phyloP scores from a whole-genome alignment of 2,329 filamentous ascomycete species.

The Cercospora citrullina region DNA sequence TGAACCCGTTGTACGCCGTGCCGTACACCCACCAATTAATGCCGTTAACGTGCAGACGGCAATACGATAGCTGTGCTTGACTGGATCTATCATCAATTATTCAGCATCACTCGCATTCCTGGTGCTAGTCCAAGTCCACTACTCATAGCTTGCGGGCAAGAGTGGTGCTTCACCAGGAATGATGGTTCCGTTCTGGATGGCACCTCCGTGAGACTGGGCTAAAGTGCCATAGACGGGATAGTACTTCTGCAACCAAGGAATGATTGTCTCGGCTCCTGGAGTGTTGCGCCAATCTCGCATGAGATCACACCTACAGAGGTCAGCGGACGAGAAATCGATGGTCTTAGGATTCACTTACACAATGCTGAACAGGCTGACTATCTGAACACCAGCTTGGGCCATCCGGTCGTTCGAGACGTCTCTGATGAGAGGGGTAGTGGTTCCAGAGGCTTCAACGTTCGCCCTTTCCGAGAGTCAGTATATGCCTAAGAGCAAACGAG shows the following conservation, averaged over 20 bases:
- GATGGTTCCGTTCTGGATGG: slow-evolving; percentile 61
- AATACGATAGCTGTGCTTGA: neutral
- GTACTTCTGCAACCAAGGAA: slow-evolving; percentile 66
- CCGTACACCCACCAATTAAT: neutral
- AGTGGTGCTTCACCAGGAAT: slow-evolving; percentile 54
- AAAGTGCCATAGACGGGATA: slow-evolving; percentile 65
- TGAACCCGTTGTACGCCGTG: too few species aligned
- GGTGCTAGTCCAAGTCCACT: neutral
- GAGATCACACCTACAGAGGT: slow-evolving; percentile 53
- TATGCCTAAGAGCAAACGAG: too few species aligned
- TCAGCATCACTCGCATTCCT: neutral
- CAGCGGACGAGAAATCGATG: neutral
- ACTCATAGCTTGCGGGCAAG: slow-evolving; percentile 20
- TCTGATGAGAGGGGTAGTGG: slow-evolving; percentile 60
- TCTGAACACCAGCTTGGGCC: slow-evolving; percentile 65
- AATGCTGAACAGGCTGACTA: slow-evolving; percentile 63
- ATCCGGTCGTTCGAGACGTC: slow-evolving; percentile 68
- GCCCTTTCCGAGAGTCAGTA: slow-evolving; percentile 40
- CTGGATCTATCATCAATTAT: neutral
- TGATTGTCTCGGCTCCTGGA: slow-evolving; percentile 54
- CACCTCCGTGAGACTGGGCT: slow-evolving; percentile 61
- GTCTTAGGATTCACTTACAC: slow-evolving; percentile 35
- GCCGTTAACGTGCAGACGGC: neutral
- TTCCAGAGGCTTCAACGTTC: slow-evolving; percentile 70
- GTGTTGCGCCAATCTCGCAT: slow-evolving; percentile 69